Evolutionary conservation across 2,329 filamentous ascomycete genomes (phyloP).

Genomic region (Aspergillus novofumigatus): DNA sequence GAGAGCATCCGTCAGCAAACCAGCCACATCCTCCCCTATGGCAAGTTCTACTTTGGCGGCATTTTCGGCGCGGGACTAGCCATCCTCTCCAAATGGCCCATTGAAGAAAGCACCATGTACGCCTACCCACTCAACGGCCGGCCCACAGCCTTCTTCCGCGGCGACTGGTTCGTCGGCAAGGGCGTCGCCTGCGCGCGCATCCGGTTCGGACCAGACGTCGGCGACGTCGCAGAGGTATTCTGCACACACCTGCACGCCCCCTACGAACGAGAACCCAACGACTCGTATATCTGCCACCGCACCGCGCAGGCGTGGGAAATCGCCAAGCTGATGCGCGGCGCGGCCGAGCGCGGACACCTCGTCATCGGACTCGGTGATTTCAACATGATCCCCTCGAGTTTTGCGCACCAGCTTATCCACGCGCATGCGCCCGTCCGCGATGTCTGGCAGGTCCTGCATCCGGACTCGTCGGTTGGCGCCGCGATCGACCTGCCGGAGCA

Average conservation of each 20-base stretch:
- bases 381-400: constrained; percentile 87
- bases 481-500: constrained; percentile 64
- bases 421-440: constrained; percentile 74
- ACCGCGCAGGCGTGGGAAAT: constrained; percentile 94
- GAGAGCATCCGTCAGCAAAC: constrained; percentile 70
- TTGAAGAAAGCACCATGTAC: constrained; percentile 82
- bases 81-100: constrained; percentile 87
- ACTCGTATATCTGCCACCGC: constrained; percentile 86
- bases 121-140: constrained; percentile 87
- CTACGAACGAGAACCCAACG: constrained; percentile 73
- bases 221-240: constrained; percentile 80
- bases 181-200: constrained; percentile 82
- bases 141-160: constrained; percentile 87
- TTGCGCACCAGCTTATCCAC: constrained; percentile 78
- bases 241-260: constrained; percentile 89
- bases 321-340: constrained; percentile 78
- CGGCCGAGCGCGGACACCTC: constrained; percentile 73
- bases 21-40: constrained; percentile 71
- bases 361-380: constrained; percentile 89
- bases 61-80: constrained; percentile 85
- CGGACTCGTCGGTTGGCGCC: constrained; percentile 75
- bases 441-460: constrained; percentile 78
- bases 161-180: constrained; percentile 96
- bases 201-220: constrained; percentile 59
- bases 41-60: constrained; percentile 88